These are phyloP conservation scores for Ogataea hybrid DNA, from an alignment of 1,139 yeast genomes.

Conservation along the genomic window DNA sequence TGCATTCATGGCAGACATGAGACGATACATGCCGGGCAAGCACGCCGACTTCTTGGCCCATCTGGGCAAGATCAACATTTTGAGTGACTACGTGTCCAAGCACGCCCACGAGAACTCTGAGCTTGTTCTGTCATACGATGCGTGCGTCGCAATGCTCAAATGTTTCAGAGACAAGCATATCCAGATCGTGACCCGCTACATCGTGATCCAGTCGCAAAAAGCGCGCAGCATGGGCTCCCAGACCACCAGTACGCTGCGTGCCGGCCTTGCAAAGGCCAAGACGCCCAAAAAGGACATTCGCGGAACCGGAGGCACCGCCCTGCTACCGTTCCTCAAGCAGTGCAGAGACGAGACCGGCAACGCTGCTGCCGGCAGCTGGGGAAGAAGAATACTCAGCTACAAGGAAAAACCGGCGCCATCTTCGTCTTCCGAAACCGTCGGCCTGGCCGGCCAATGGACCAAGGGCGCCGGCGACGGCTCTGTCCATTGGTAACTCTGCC, in stretches of 20 bases:
- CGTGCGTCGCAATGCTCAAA: conserved; percentile 86
- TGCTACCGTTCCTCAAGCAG: conserved; percentile 88
- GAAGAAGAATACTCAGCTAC: conserved; percentile 67
- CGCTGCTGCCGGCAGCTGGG: conserved; percentile 90
- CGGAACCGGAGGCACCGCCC: conserved; percentile 94
- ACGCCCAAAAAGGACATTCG: conserved; percentile 48
- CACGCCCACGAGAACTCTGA: conserved; percentile 46
- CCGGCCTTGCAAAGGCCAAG: conserved; percentile 53
- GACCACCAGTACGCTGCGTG: conserved; percentile 46
- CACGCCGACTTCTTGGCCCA: conserved; percentile 72
- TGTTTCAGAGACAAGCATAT: conserved; percentile 90
- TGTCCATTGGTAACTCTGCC: conserved; percentile 25
- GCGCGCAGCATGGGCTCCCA: conserved; percentile 52
- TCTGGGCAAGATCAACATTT: conserved; percentile 52
- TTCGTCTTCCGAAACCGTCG: conserved; percentile 13
- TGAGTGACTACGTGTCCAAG: conserved; percentile 60
- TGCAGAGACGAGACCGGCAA: conserved; percentile 96
- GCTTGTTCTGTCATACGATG: conserved; percentile 74
- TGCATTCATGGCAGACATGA: conserved; percentile 80
- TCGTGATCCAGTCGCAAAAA: conserved; percentile 72
- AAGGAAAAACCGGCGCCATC: conserved; percentile 35
- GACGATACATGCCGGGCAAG: conserved; percentile 82
- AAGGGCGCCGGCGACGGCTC: conserved; percentile 24
- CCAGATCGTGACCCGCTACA: conserved; percentile 84
- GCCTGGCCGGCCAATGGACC: conserved; percentile 31